These are phyloP conservation scores for Rhodamnia argentea DNA, from an alignment of 345 rosid species.

Conservation along the genomic window DNA sequence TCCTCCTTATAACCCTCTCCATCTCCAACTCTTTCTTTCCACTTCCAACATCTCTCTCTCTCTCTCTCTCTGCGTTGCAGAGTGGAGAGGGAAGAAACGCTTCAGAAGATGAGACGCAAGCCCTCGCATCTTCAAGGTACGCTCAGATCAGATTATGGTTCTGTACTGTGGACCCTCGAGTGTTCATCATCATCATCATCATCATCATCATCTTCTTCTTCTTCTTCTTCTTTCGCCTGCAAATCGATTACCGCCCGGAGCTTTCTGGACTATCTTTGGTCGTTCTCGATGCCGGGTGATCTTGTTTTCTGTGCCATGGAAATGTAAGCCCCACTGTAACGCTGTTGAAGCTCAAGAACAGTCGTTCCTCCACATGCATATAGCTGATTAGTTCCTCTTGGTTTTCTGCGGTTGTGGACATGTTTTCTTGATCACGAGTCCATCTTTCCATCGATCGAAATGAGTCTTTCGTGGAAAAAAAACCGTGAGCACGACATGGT, in stretches of 20 bases:
- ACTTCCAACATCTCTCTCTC: neutral
- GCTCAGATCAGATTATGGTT: neutral
- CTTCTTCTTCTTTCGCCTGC: neutral
- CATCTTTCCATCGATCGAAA: neutral
- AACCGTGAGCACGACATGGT: neutral
- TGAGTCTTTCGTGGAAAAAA: neutral
- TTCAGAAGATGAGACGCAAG: conserved; percentile 25
- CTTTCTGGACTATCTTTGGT: too few relatives aligned
- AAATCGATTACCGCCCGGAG: too few relatives aligned
- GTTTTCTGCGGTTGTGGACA: neutral
- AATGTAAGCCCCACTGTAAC: too few relatives aligned
- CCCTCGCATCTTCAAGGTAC: conserved; percentile 31
- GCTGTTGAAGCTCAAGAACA: neutral
- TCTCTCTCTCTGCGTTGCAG: neutral
- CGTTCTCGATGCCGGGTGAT: too few relatives aligned
- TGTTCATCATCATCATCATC: neutral
- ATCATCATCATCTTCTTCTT: neutral
- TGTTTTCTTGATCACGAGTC: neutral
- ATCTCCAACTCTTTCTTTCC: neutral
- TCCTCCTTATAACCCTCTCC: conserved; percentile 6
- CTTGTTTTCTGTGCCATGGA: too few relatives aligned
- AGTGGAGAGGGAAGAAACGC: conserved; percentile 12
- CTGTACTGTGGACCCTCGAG: neutral
- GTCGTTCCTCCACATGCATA: neutral
- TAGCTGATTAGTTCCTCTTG: neutral